These are phyloP conservation scores for Blastobotrys parvus DNA, from an alignment of 805 yeast genomes.

Conservation along the genomic window DNA sequence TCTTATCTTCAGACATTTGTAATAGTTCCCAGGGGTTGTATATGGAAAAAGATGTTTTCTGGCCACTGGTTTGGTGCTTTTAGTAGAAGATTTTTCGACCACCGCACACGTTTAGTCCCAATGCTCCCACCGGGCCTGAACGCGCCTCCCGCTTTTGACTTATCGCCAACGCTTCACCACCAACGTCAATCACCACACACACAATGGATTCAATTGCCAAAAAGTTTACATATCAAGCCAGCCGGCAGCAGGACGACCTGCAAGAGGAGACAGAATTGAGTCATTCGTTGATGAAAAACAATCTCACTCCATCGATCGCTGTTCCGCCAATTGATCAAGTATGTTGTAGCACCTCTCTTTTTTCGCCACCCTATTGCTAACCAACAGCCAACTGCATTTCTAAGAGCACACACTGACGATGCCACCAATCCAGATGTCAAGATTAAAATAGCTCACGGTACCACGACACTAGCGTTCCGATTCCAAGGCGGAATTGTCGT, in stretches of 20 bases:
- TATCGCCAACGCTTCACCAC: too few species aligned
- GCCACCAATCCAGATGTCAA: slow-evolving; percentile 85
- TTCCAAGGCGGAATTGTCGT: slow-evolving; percentile 91
- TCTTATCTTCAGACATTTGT: slow-evolving; percentile 8
- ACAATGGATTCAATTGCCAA: slow-evolving; percentile 28
- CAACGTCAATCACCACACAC: too few species aligned
- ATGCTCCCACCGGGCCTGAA: too few species aligned
- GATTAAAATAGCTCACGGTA: slow-evolving; percentile 96
- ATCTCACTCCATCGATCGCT: slow-evolving; percentile 18
- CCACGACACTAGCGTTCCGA: slow-evolving; percentile 95
- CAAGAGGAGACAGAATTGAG: slow-evolving; percentile 12
- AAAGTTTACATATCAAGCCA: slow-evolving; percentile 15
- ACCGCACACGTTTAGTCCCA: too few species aligned
- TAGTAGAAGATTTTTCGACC: too few species aligned
- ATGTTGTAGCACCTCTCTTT: slow-evolving; percentile 3
- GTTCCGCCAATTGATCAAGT: slow-evolving; percentile 27
- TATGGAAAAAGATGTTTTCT: not conserved
- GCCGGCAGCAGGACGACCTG: slow-evolving; percentile 10
- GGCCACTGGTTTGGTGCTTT: too few species aligned
- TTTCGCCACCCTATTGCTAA: slow-evolving; percentile 5
- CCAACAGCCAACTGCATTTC: slow-evolving; percentile 75
- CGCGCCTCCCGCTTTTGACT: too few species aligned
- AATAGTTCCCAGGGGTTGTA: not conserved
- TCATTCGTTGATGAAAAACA: slow-evolving; percentile 8
- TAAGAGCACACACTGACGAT: slow-evolving; percentile 98